Evolutionary conservation across 2,329 filamentous ascomycete species (phyloP).

Genomic region (Claviceps africana): DNA sequence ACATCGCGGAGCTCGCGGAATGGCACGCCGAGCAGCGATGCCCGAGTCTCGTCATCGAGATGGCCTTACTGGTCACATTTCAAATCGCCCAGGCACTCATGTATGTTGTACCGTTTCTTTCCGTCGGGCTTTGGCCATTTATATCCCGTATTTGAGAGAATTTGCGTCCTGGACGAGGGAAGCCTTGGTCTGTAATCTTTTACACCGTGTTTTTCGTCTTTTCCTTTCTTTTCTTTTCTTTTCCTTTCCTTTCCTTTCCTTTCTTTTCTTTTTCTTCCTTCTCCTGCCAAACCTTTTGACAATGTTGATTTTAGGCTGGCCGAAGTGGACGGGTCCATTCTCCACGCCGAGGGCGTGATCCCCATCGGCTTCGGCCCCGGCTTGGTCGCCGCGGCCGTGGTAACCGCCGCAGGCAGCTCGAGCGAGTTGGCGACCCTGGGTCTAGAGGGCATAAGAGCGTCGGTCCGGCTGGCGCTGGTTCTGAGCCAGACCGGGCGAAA

Average conservation of each 20-base stretch:
- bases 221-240: too few relatives aligned
- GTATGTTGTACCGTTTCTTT: not conserved
- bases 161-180: too few relatives aligned
- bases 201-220: too few relatives aligned
- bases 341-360: not conserved
- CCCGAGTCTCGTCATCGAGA: not conserved
- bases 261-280: not conserved
- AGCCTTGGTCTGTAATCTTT: too few relatives aligned
- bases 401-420: not conserved
- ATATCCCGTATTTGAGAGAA: not conserved
- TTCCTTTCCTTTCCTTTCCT: not conserved
- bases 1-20: not conserved
- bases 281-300: too few relatives aligned
- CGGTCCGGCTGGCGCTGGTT: not conserved
- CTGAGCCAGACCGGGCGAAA: not conserved
- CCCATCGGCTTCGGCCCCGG: not conserved
- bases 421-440: not conserved
- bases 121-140: too few relatives aligned
- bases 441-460: not conserved
- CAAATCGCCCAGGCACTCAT: not conserved
- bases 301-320: not conserved
- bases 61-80: not conserved
- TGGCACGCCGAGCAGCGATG: not conserved
- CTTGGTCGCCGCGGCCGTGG: not conserved
- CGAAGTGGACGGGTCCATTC: not conserved